A percentile compares a stretch with the other conserved stretches of the same genome.
Evolutionary conservation across 306 rosid species (phyloP).

Genomic region (Herpetospermum pedunculosum): DNA sequence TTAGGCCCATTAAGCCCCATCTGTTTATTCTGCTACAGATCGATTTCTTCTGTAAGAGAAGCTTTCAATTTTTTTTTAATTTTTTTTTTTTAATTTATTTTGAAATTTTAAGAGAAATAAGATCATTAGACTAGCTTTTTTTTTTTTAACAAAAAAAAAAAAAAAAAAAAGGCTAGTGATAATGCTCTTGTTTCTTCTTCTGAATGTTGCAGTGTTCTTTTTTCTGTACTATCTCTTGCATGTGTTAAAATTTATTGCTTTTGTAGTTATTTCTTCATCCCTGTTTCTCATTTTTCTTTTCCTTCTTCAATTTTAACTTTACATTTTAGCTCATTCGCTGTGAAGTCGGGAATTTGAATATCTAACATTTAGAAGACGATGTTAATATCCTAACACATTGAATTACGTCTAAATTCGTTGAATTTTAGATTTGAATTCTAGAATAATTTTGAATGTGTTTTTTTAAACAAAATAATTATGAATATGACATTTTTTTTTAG

Average conservation of each 20-base stretch:
- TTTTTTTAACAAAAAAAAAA: no score
- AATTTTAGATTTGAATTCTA: background rate
- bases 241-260: background rate
- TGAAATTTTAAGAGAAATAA: background rate
- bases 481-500: no score
- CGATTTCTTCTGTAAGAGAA: conserved; percentile 4
- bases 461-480: no score
- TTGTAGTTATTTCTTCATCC: background rate
- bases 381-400: no score
- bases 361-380: background rate
- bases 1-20: conserved; percentile 18
- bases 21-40: background rate
- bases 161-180: conserved; percentile 6
- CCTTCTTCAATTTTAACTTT: no score
- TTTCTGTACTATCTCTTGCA: background rate
- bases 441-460: background rate
- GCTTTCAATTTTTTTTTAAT: background rate
- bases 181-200: conserved; percentile 16
- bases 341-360: no score
- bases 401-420: no score
- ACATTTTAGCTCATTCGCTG: no score
- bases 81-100: background rate
- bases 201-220: background rate
- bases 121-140: conserved; percentile 14
- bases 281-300: background rate